Evolutionary conservation across 108 stramenopile species (phyloP).

Genomic region (Nitzschia sp.): DNA sequence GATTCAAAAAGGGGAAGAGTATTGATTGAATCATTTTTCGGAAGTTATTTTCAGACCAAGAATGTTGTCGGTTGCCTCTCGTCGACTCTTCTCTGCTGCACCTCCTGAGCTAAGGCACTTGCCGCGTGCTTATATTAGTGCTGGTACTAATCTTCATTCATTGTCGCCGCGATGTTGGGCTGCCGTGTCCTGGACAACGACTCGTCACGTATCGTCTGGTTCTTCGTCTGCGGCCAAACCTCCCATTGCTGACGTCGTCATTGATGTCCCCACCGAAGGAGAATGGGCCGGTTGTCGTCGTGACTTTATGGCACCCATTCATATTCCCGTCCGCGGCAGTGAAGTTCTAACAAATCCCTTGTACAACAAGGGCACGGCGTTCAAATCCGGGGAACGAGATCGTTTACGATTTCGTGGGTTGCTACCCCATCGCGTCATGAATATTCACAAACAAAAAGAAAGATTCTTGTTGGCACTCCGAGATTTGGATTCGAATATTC

Average conservation of each 20-base stretch:
- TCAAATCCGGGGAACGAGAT: conserved; percentile 88
- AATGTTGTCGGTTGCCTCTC: no score
- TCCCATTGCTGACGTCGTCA: not conserved
- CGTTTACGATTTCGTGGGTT: conserved; percentile 88
- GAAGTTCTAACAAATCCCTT: conserved; percentile 65
- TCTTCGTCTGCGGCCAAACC: not conserved
- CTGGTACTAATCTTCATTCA: no score
- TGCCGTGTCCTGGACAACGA: no score
- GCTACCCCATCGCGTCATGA: conserved; percentile 68
- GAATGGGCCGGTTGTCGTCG: conserved; percentile 80
- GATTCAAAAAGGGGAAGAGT: no score
- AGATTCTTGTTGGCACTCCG: conserved; percentile 67
- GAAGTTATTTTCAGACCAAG: no score
- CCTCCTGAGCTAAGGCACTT: no score
- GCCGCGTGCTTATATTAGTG: no score
- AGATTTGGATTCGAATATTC: conserved; percentile 69
- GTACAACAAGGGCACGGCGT: conserved; percentile 88
- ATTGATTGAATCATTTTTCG: no score
- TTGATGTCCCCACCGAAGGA: conserved; percentile 33
- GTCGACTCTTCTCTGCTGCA: no score
- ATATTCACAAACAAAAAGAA: conserved; percentile 68
- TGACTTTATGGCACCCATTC: conserved; percentile 68
- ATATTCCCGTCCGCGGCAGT: conserved; percentile 52
- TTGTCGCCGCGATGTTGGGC: no score
- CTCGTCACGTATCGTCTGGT: no score